Evolutionary conservation across 768 basidiomycete species (phyloP).

Genomic region (Porphyrellus cyaneotinctus): DNA sequence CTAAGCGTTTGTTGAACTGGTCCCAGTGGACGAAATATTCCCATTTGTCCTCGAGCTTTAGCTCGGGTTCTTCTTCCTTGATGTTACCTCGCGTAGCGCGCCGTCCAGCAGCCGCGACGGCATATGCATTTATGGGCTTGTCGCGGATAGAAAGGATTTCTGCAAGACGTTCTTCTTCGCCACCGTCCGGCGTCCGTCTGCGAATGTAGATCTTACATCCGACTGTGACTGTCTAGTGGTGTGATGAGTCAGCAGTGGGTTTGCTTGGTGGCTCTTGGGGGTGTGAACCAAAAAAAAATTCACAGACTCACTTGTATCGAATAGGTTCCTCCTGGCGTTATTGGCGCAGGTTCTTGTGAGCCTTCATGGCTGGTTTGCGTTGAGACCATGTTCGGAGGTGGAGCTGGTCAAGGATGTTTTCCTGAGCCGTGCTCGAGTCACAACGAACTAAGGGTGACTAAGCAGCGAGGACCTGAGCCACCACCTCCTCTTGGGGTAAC

Average conservation of each 20-base stretch:
- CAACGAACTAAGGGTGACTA: conserved; percentile 17
- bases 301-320: conserved; percentile 57
- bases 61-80: conserved; percentile 46
- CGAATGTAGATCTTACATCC: conserved; percentile 95
- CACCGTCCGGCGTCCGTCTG: conserved; percentile 70
- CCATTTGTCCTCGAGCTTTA: conserved; percentile 69
- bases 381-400: conserved; percentile 27
- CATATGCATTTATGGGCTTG: conserved; percentile 64
- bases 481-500: conserved; percentile 4
- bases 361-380: conserved; percentile 31
- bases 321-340: conserved; percentile 74
- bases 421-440: not conserved
- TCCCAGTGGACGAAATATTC: conserved; percentile 99
- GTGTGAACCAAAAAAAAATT: conserved; percentile 25
- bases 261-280: conserved; percentile 13
- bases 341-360: conserved; percentile 51
- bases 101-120: conserved; percentile 24
- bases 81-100: conserved; percentile 39
- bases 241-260: conserved; percentile 34
- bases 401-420: conserved; percentile 7
- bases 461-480: conserved; percentile 8
- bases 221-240: conserved; percentile 69
- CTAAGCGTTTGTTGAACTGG: conserved; percentile 97
- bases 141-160: conserved; percentile 96
- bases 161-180: conserved; percentile 85